These are phyloP conservation scores for Dichotomocladium elegans DNA, from an alignment of 371 early-diverging fungal species.

Conservation along the genomic window DNA sequence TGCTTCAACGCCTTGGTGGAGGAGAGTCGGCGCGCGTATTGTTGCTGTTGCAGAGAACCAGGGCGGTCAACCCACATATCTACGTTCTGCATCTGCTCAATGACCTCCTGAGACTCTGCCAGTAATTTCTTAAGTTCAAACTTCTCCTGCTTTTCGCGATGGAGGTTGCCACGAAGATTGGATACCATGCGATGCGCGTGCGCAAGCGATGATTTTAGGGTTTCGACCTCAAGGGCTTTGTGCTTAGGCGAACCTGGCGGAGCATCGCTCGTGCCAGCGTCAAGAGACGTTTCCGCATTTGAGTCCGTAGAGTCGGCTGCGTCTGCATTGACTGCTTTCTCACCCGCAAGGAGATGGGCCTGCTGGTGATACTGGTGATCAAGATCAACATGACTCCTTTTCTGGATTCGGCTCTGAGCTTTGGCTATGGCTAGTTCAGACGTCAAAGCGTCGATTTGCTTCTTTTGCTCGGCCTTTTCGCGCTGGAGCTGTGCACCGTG, in stretches of 20 bases:
- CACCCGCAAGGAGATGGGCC: background rate
- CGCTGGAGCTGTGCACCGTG: conserved; percentile 54
- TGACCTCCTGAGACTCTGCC: conserved; percentile 61
- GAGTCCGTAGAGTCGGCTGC: background rate
- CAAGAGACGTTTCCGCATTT: too few relatives aligned
- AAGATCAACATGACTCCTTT: conserved; percentile 8
- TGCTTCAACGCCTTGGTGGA: background rate
- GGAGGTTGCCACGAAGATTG: conserved; percentile 40
- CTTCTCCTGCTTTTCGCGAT: conserved; percentile 53
- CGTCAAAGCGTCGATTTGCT: conserved; percentile 57
- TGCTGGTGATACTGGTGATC: background rate
- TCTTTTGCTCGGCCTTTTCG: conserved; percentile 54
- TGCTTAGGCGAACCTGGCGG: conserved; percentile 18
- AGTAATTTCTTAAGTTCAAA: conserved; percentile 60
- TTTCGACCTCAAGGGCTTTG: conserved; percentile 43
- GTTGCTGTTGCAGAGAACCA: too few relatives aligned
- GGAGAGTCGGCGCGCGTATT: too few relatives aligned
- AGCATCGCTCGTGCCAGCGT: background rate
- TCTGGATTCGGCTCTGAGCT: conserved; percentile 23
- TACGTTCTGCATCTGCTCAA: conserved; percentile 53
- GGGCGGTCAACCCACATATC: conserved; percentile 11
- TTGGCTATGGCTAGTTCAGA: conserved; percentile 47
- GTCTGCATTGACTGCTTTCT: background rate
- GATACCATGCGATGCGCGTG: conserved; percentile 53
- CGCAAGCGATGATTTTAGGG: conserved; percentile 39